phyloP scores from a whole-genome alignment of 2,329 filamentous ascomycete genomes.

The Calycina marina region DNA sequence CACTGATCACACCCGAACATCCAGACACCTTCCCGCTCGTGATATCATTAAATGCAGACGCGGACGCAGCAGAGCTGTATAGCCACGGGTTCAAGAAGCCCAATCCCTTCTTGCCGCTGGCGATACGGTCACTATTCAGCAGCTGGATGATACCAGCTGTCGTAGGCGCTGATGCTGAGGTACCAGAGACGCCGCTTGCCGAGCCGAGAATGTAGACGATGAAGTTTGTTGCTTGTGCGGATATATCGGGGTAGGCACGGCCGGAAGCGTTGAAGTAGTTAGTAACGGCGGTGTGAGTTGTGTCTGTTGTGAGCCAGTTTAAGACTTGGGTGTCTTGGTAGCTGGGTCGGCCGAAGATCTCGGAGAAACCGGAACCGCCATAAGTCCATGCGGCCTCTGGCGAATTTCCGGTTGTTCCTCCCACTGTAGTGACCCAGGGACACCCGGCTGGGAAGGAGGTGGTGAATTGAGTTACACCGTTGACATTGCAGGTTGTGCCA shows the following conservation, averaged over 20 bases:
- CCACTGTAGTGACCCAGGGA: conserved; percentile 35
- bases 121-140: conserved; percentile 45
- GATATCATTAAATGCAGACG: conserved; percentile 27
- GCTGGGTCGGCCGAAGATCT: conserved; percentile 26
- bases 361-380: conserved; percentile 28
- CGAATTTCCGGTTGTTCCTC: conserved; percentile 20
- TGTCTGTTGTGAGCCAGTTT: conserved; percentile 27
- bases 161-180: conserved; percentile 39
- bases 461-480: conserved; percentile 28
- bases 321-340: conserved; percentile 28
- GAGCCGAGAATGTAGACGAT: conserved; percentile 23
- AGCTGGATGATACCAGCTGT: conserved; percentile 43
- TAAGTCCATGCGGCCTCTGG: conserved; percentile 17
- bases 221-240: conserved; percentile 44
- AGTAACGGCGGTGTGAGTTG: conserved; percentile 28
- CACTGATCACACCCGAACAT: conserved; percentile 19
- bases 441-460: conserved; percentile 34
- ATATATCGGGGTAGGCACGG: conserved; percentile 36
- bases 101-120: conserved; percentile 30
- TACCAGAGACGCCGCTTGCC: conserved; percentile 30
- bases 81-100: conserved; percentile 32
- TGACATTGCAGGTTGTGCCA: conserved; percentile 18
- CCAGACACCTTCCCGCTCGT: conserved; percentile 25
- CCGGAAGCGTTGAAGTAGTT: conserved; percentile 32
- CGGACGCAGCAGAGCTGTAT: conserved; percentile 24